Base-by-base conservation (phyloP, 129 eudicot genomes). In the Flaveria bidentis region DNA sequence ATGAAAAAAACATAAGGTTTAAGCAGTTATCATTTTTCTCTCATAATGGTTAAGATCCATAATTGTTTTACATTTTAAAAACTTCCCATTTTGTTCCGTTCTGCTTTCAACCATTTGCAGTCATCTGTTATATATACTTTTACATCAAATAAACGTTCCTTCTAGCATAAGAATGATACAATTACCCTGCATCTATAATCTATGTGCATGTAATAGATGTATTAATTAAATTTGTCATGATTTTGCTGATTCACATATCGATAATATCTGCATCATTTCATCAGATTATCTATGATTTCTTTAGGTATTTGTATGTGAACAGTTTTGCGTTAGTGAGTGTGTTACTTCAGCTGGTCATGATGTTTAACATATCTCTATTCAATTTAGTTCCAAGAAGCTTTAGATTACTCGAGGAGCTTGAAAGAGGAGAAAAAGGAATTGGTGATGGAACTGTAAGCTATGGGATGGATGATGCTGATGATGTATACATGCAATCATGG, bases 401-500 rank as follows among this genome's bases (percentile, higher is more conserved):
- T 72, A 81, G 97, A 75, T 88, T 91, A 72, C 86, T 91, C 64
- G 97, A 91, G 73, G 97, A 91, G 86, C 94, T 91, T 17, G 95
- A 91, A 87, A 85, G 97, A 81, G 97, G 97, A 50, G 97, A 91
- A 77, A 91, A 91, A 64, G 97, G 97, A 72, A 91, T 91, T 22
- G 97, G 97, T 46, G 92, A 91, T 91, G 97, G 97, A 86, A 88
- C 90, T 67, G 97, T 91, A 69, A 91, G 97, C 82, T 91, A 91
- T 16, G 97, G 97, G 30, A 91, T 91, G 97, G 97, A 91, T 71
- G 97, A 91, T 73, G 94, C 90, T 42, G 95, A 91, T 84, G 97
- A 91, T 75, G 81, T 91, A 4, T 88, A 77, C 89, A 88, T 91
- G 97, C 95, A 88, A 67, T 88, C 97, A 67, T 91, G 97, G 97